phyloP scores from a whole-genome alignment of 169 alveolate genomes.

The Plasmodium yoelii region DNA sequence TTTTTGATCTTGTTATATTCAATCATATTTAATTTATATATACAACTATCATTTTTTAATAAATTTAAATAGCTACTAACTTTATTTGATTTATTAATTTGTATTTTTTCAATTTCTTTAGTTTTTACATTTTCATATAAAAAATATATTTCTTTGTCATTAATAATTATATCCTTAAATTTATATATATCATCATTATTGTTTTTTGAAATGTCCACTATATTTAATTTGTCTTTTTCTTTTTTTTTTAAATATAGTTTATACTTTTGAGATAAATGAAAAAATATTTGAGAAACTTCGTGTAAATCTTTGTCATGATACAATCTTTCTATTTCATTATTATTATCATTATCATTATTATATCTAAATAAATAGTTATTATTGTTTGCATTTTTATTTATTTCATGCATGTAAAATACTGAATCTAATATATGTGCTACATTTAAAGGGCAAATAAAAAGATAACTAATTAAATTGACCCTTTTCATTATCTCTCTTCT shows the following conservation, averaged over 20 bases:
- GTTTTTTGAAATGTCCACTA: background rate
- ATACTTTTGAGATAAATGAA: slow-evolving; percentile 9
- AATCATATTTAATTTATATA: slow-evolving; percentile 27
- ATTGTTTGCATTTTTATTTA: slow-evolving; percentile 2
- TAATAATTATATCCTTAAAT: background rate
- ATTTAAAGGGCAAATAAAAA: slow-evolving; percentile 49
- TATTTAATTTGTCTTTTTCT: slow-evolving; percentile 15
- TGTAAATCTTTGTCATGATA: slow-evolving; percentile 29
- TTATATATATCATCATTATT: slow-evolving; percentile 4
- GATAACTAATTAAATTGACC: slow-evolving; percentile 26
- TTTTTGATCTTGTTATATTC: slow-evolving; percentile 35
- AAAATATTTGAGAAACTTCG: slow-evolving; percentile 22
- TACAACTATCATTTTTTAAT: slow-evolving; percentile 4
- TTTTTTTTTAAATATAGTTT: slow-evolving; percentile 3
- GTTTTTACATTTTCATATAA: slow-evolving; percentile 16
- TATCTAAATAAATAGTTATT: slow-evolving; percentile 7
- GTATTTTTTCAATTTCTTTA: background rate
- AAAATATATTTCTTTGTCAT: slow-evolving; percentile 1
- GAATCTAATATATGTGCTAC: slow-evolving; percentile 28
- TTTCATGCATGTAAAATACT: slow-evolving; percentile 11
- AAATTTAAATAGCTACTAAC: slow-evolving; percentile 7
- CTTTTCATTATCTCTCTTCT: slow-evolving; percentile 1
- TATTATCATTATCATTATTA: background rate
- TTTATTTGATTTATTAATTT: slow-evolving; percentile 16
- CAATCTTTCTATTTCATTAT: background rate